These are phyloP conservation scores for Epipyxis sp. DNA, from an alignment of 108 stramenopile genomes.

Conservation along the genomic window DNA sequence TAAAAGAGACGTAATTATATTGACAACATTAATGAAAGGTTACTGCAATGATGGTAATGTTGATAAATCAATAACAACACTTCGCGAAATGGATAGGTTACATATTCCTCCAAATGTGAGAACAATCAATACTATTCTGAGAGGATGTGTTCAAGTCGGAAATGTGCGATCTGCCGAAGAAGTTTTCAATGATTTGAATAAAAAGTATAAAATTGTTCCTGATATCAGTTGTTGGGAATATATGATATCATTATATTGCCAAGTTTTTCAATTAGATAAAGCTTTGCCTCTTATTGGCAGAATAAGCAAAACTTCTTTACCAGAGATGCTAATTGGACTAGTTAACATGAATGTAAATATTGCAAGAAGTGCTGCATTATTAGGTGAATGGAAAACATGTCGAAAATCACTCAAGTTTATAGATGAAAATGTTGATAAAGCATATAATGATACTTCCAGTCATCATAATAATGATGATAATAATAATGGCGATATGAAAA, in stretches of 20 bases:
- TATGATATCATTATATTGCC: not conserved
- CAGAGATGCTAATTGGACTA: constrained; percentile 2
- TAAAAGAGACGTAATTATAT: not conserved
- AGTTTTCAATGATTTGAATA: not conserved
- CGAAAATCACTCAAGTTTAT: not conserved
- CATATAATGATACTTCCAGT: not conserved
- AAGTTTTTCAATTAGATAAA: not conserved
- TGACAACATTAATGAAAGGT: constrained; percentile 28
- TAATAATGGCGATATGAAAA: not conserved
- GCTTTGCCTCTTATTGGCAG: not conserved
- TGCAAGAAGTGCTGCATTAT: not conserved
- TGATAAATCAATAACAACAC: not conserved
- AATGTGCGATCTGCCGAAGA: not conserved
- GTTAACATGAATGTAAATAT: not conserved
- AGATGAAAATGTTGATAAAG: not conserved
- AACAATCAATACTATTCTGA: constrained; percentile 11
- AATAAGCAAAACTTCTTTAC: too few relatives aligned
- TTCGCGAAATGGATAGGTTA: constrained; percentile 10
- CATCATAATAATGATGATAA: not conserved
- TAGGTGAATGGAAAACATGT: constrained; percentile 15
- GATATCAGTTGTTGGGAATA: constrained; percentile 28
- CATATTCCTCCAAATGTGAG: constrained; percentile 20
- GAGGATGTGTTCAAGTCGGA: constrained; percentile 27
- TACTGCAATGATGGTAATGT: not conserved
- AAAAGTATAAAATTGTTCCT: not conserved